Base-by-base conservation (phyloP, 2,329 filamentous ascomycete genomes). In the Pseudocercospora musae region DNA sequence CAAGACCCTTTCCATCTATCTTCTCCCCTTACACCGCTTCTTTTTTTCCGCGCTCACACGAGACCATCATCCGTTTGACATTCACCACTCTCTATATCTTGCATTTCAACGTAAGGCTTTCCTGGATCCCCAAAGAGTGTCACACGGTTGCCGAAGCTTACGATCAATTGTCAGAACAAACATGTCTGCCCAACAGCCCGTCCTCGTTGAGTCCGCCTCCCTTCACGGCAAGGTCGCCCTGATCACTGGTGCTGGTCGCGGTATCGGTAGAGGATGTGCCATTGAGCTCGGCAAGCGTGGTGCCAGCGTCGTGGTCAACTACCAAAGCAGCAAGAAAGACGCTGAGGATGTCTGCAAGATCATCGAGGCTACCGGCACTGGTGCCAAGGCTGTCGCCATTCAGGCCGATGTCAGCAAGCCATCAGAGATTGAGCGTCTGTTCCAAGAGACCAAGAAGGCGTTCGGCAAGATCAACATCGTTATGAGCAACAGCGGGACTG, bases 271-370 rank as follows among this genome's bases (percentile, higher is more conserved):
- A 57, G 86, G 86, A 58, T 88, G 88, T 58, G 87, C 87, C 66
- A 80, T 89, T 58, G 87, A 89, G 76, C 85, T 90, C 44, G 87
- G 83, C 73, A 81, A 83, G 72, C 86, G 86, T 66, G 87, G 87
- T 44, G 84, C 84, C 70, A 85, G 80, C 59, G 80, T 90, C 57
- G 80, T 89, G 25, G 82, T 91, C 73, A 90, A 90, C 77, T 83
- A 86, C 69, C 85, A 85, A 66, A 81, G 82, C 66, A 82, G 82
- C 72, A 77, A 80, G 66, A 74, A 75, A 42, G 75, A 78, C 25
- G 81, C 81, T 46, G 77, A 82, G 59, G 80, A 82, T 71, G 81
- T 83, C 49, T 72, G 72, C 73, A 71, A 77, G 62, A 77, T 77
- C 58, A 83, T 83, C 69, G 73, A 79, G 62, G 72, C 71, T 40